Base-by-base conservation (phyloP, 2,329 filamentous ascomycete genomes). In the Fusarium coffeatum region DNA sequence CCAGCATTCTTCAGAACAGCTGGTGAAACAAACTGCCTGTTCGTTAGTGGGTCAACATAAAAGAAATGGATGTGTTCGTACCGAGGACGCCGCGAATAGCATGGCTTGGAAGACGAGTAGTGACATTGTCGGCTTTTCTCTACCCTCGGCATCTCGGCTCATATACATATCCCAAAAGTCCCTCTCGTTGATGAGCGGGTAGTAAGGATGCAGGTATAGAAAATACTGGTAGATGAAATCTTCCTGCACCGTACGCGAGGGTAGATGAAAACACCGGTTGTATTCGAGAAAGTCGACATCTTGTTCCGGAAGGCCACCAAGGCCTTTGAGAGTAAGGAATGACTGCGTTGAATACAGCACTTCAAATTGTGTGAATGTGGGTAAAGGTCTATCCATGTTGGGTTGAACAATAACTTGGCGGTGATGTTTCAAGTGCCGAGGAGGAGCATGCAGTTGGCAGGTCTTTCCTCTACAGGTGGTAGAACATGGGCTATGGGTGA, bases 151-250 rank as follows among this genome's bases (percentile, higher is more conserved):
- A 23, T 37, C n/a, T 18, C 28, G 9, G 1, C 22, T 20, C 12
- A 61, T n/a, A 13, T 71, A 71, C 68, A 71, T 57, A 13, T 68
- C 42, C 68, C 68, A 71, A 10, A 71, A 71, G 4, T 71, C 53
- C 4, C 55, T 50, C 28, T 71, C 68, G 3, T 71, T 45, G 8
- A 71, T 57, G 6, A 55, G 5, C 7, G 68, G 62, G n/a, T 69
- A 69, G 43, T 68, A 72, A 0, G 68, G 64, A 18, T 71, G 68
- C 6, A 72, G 13, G 13, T 71, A 72, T 2, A 65, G 11, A n/a
- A 64, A 64, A 2, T 64, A 64, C 11, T 64, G 62, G 20, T 65
- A 51, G 18, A 65, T 51, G 13, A 64, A 64, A 20, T 64, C 62
- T 13, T 64, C 62, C 7, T 64, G 62, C 0, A 64, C 22, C 0